Percentiles rank a stretch among this genome's conserved stretches.
These are phyloP conservation scores for Trapa incisa DNA, from an alignment of 345 rosid genomes.

Conservation along the genomic window DNA sequence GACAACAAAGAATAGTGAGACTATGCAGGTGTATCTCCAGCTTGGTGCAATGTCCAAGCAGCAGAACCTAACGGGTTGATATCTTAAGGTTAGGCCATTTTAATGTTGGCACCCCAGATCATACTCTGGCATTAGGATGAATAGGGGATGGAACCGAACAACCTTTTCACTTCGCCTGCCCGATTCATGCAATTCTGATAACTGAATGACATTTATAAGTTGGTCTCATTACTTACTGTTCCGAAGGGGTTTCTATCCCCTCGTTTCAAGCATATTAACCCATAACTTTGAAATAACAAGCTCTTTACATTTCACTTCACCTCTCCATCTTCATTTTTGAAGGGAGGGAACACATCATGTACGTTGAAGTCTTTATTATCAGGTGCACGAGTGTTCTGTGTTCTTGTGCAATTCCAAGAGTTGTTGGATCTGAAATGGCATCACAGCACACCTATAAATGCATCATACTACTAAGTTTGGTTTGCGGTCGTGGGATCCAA, in stretches of 20 bases:
- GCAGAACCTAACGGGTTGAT: neutral
- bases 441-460: neutral
- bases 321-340: neutral
- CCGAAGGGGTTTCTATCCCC: neutral
- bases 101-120: neutral
- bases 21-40: slow-evolving; percentile 39
- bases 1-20: slow-evolving; percentile 39
- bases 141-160: neutral
- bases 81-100: neutral
- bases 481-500: neutral
- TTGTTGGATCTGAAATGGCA: neutral
- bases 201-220: neutral
- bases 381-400: too few species aligned
- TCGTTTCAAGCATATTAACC: neutral
- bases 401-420: neutral
- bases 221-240: neutral
- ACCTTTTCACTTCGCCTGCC: neutral
- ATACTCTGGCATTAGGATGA: neutral
- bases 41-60: slow-evolving; percentile 17
- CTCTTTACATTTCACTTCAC: neutral
- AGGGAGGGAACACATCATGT: neutral
- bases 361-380: neutral
- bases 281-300: neutral
- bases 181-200: neutral
- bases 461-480: neutral